Evolutionary conservation across 495 filamentous ascomycete species (phyloP), one percentile per base, ranked within the genome.

Genomic region (Parathielavia appendiculata): DNA sequence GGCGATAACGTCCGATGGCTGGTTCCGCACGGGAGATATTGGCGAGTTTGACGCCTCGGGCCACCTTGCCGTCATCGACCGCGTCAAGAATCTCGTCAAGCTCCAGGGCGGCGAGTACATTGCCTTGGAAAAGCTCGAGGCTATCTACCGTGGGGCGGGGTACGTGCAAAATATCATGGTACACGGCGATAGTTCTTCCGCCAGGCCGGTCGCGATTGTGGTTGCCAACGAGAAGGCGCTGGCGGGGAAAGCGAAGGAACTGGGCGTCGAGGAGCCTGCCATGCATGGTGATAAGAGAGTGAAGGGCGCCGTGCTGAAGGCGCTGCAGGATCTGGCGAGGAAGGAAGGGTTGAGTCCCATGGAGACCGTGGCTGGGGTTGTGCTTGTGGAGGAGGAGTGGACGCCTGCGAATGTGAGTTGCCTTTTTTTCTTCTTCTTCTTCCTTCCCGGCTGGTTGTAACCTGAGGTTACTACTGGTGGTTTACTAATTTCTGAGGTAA

Each of bases 11-110:
- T 71, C 83, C 39, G 92, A 96, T 58, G 92, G 92, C 46, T 97
- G 92, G 92, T 95, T 96, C 80, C 82, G 83, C 44, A 95, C 92
- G 0, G 92, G 92, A 11, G 92, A 97, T 60, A 89, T 97, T 39
- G 86, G 83, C 66, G 78, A 79, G 23, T 74, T 97, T 36, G 88
- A 92, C 65, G 76, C 81, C 22, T 73, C 83, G 47, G 92, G 92
- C 60, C 88, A 92, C 63, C 83, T 96, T 70, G 79, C 81, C 56
- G 86, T 97, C 70, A 85, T 97, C 63, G 92, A 97, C 70, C 90
- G 92, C 58, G 82, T 89, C 62, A 97, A 97, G 82, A 96, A 97
- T 60, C 68, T 80, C 0, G 87, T 86, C 60, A 86, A 86, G 79
- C 79, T 83, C 61, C 77, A 80, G 62, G 76, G 79, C 40, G 83